A percentile compares a stretch with the other conserved stretches of the same genome.
Conservation (phyloP, 345 rosid genomes). For the Chamaenerion angustifolium region DNA sequence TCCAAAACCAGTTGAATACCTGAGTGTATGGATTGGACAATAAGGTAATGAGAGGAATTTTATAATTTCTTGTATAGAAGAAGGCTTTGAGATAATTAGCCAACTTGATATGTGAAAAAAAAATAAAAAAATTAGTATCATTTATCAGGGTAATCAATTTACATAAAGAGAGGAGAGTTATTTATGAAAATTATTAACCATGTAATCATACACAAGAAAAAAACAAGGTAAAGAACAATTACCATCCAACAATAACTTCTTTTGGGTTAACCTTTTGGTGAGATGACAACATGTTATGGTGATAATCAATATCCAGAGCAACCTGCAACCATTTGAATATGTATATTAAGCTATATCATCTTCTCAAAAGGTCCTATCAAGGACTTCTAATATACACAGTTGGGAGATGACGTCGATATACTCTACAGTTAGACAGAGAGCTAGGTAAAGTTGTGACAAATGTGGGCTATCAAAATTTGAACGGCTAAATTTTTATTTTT, state of each 20-base stretch:
- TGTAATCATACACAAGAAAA: too few relatives aligned
- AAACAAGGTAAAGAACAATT: constrained; percentile 3
- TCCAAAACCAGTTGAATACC: constrained; percentile 94
- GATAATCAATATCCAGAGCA: constrained; percentile 92
- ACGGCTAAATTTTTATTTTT: too few relatives aligned
- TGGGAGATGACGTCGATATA: too few relatives aligned
- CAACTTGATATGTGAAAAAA: too few relatives aligned
- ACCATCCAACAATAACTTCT: constrained; percentile 98
- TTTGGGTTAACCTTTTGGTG: constrained; percentile 88
- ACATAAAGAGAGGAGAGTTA: too few relatives aligned
- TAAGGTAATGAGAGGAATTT: constrained; percentile 3
- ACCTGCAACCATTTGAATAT: constrained; percentile 33
- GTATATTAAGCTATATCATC: neutral
- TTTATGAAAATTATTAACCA: too few relatives aligned
- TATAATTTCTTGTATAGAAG: neutral
- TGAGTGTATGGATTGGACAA: constrained; percentile 11
- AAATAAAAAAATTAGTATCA: too few relatives aligned
- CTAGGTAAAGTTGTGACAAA: too few relatives aligned
- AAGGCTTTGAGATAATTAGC: too few relatives aligned
- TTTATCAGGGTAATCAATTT: too few relatives aligned
- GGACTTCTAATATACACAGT: neutral
- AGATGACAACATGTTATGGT: constrained; percentile 77
- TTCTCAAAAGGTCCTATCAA: neutral
- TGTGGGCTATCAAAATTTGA: too few relatives aligned
- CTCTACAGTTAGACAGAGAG: too few relatives aligned